Percentiles rank a stretch among this genome's conserved stretches.
Evolutionary conservation across 176 grass and related monocot species (phyloP).

Genomic region (Bonia amplexicaulis): DNA sequence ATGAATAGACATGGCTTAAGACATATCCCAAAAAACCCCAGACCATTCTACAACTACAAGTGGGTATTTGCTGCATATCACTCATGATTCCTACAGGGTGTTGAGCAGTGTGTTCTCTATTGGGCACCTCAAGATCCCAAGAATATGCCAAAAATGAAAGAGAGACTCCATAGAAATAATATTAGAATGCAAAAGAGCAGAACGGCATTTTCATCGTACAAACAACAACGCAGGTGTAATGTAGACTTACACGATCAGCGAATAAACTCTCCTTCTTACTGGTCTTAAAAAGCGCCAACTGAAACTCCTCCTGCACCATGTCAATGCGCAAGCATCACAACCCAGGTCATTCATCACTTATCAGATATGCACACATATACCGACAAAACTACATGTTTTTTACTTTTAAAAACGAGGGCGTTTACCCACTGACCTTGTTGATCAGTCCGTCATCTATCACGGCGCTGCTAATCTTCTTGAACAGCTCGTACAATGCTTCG

Average conservation of each 20-base stretch:
- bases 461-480: slow-evolving; percentile 96
- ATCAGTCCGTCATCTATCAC: slow-evolving; percentile 92
- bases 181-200: not conserved
- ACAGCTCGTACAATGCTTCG: slow-evolving; percentile 85
- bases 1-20: not conserved
- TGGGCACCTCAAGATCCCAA: not conserved
- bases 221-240: not conserved
- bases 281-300: slow-evolving; percentile 93
- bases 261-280: slow-evolving; percentile 93
- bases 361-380: not conserved
- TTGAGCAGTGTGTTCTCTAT: not conserved
- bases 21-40: not conserved
- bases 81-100: not conserved
- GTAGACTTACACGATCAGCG: slow-evolving; percentile 74
- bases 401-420: not conserved
- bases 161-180: not conserved
- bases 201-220: not conserved
- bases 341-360: not conserved
- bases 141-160: not conserved
- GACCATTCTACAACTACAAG: not conserved
- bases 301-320: slow-evolving; percentile 84
- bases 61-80: not conserved
- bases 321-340: slow-evolving; percentile 8
- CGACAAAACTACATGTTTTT: not conserved
- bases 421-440: slow-evolving; percentile 69